These are phyloP conservation scores for Neonectria ditissima DNA, from an alignment of 2,329 filamentous ascomycete species.

Conservation along the genomic window DNA sequence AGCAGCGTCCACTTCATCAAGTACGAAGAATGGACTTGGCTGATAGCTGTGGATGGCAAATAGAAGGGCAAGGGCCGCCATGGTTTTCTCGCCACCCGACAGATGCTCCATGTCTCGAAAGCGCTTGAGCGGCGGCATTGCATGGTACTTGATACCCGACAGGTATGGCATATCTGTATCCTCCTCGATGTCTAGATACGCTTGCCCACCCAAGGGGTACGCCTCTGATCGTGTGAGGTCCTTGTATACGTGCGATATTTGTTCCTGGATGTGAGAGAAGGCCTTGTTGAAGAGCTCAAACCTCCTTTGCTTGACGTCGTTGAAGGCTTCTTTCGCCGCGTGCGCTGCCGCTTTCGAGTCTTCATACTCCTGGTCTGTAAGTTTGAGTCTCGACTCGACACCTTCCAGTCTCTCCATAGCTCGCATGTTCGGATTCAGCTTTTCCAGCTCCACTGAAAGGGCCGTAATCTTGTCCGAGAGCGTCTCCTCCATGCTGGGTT, in stretches of 20 bases:
- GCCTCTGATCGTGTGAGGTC: slow-evolving; percentile 90
- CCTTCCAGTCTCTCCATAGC: slow-evolving; percentile 91
- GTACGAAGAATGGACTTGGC: slow-evolving; percentile 95
- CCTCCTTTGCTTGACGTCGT: slow-evolving; percentile 82
- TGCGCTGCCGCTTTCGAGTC: slow-evolving; percentile 81
- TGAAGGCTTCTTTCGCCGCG: slow-evolving; percentile 84
- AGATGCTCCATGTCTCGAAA: slow-evolving; percentile 99
- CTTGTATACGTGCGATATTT: slow-evolving; percentile 94
- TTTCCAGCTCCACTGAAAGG: slow-evolving; percentile 85
- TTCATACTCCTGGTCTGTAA: slow-evolving; percentile 90
- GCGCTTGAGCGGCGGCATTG: slow-evolving; percentile 97
- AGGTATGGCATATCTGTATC: slow-evolving; percentile 97
- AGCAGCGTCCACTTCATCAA: slow-evolving; percentile 97
- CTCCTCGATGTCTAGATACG: slow-evolving; percentile 90
- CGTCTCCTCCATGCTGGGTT: slow-evolving; percentile 77
- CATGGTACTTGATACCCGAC: slow-evolving; percentile 96
- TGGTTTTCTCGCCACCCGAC: slow-evolving; percentile 97
- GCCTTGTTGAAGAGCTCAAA: slow-evolving; percentile 95
- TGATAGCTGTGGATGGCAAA: slow-evolving; percentile 98
- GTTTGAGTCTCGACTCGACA: slow-evolving; percentile 83
- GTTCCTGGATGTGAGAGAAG: slow-evolving; percentile 93
- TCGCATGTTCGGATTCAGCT: slow-evolving; percentile 96
- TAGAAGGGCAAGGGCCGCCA: slow-evolving; percentile 94
- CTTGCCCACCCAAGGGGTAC: slow-evolving; percentile 92
- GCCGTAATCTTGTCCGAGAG: slow-evolving; percentile 82